Conservation (phyloP, 352 stramenopile genomes). For the Pythium apleroticum region DNA sequence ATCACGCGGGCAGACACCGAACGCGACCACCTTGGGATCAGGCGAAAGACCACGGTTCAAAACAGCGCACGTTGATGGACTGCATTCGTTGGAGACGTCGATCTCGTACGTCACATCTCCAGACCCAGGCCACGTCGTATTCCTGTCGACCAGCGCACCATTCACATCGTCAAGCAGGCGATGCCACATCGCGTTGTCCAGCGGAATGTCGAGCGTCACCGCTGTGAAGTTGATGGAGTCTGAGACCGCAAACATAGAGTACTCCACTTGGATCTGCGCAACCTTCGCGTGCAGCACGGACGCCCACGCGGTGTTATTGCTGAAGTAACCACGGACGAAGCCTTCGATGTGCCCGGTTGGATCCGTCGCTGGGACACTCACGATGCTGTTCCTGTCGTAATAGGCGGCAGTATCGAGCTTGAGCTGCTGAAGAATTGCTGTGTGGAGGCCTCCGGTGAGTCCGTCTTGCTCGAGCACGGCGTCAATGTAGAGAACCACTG, state of each 20-base stretch:
- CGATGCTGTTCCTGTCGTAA: neutral
- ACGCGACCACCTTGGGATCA: slow-evolving; percentile 16
- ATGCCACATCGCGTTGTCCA: slow-evolving; percentile 12
- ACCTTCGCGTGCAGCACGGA: slow-evolving; percentile 10
- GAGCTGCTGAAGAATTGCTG: neutral
- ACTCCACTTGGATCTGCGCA: slow-evolving; percentile 9
- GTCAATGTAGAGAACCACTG: neutral
- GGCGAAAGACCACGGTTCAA: slow-evolving; percentile 9
- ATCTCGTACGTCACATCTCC: slow-evolving; percentile 18
- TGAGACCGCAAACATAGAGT: neutral
- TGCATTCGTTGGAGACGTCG: slow-evolving; percentile 17
- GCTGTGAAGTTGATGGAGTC: slow-evolving; percentile 7
- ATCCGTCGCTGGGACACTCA: neutral
- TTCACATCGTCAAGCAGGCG: slow-evolving; percentile 5
- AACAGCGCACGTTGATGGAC: slow-evolving; percentile 10
- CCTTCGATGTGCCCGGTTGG: neutral
- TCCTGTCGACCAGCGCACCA: neutral
- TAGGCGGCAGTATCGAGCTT: neutral
- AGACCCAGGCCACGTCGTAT: slow-evolving; percentile 4
- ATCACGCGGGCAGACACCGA: slow-evolving; percentile 4
- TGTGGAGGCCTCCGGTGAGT: neutral
- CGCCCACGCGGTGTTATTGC: neutral
- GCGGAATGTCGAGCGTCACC: slow-evolving; percentile 12
- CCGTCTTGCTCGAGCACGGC: neutral
- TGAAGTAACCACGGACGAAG: slow-evolving; percentile 12